A percentile compares a stretch with the other conserved stretches of the same genome.
Conservation (phyloP, 371 early-diverging fungal genomes). For the Mortierella sp. region DNA sequence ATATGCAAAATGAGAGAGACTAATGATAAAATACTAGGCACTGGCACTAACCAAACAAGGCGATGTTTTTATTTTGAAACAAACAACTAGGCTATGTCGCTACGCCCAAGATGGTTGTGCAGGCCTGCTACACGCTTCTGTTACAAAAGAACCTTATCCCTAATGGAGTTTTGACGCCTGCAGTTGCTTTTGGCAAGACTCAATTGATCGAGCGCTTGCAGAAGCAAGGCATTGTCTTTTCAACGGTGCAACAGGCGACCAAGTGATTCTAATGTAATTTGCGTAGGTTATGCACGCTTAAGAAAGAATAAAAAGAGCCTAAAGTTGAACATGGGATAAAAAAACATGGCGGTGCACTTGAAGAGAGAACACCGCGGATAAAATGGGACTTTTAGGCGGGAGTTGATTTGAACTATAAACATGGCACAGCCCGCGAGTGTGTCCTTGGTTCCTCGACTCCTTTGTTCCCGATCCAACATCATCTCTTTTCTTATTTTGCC, state of each 20-base stretch:
- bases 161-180: conserved; percentile 73
- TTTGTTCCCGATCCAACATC: too few species aligned
- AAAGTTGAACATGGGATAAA: too few species aligned
- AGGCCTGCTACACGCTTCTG: conserved; percentile 66
- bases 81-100: conserved; percentile 60
- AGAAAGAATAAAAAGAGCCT: too few species aligned
- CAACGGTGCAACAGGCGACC: conserved; percentile 47
- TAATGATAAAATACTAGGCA: too few species aligned
- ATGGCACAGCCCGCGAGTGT: too few species aligned
- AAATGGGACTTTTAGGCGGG: too few species aligned
- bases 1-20: not conserved
- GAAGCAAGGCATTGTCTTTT: conserved; percentile 67
- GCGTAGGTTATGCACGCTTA: too few species aligned
- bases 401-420: too few species aligned
- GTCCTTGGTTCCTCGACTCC: too few species aligned
- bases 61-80: not conserved
- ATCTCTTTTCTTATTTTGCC: not conserved
- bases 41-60: not conserved
- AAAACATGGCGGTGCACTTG: not conserved
- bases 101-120: conserved; percentile 71
- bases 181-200: conserved; percentile 72
- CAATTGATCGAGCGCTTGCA: conserved; percentile 65
- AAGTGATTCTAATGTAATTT: conserved; percentile 2
- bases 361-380: too few species aligned
- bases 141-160: conserved; percentile 58